Conservation (phyloP, 768 basidiomycete species). For the Suillus ampliporus region DNA sequence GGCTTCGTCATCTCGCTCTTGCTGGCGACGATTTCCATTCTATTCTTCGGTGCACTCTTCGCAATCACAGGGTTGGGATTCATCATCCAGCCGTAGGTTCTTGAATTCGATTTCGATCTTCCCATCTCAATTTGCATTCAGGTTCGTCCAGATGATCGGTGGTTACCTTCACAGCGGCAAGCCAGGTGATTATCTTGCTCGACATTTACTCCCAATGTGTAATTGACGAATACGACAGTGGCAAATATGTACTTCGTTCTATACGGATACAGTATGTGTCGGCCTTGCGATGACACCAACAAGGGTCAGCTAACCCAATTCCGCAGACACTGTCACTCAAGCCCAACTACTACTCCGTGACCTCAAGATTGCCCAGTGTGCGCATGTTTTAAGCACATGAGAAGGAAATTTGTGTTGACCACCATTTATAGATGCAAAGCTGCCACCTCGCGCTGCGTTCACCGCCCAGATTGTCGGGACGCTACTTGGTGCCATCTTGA, state of each 20-base stretch:
- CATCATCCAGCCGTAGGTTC: slow-evolving; percentile 44
- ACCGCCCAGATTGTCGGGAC: slow-evolving; percentile 70
- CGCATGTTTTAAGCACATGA: not conserved
- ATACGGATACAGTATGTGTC: slow-evolving; percentile 46
- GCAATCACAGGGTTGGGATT: slow-evolving; percentile 53
- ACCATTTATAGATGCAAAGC: slow-evolving; percentile 51
- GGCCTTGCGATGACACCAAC: not conserved
- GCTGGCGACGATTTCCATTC: slow-evolving; percentile 49
- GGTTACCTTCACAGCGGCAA: slow-evolving; percentile 41
- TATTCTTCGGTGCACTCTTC: slow-evolving; percentile 51
- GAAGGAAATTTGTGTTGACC: not conserved
- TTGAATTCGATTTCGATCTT: not conserved
- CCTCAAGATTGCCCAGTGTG: slow-evolving; percentile 52
- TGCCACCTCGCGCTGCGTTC: slow-evolving; percentile 72
- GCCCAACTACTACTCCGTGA: slow-evolving; percentile 50
- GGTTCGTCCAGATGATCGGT: slow-evolving; percentile 54
- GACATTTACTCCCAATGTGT: not conserved
- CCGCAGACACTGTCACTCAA: slow-evolving; percentile 50
- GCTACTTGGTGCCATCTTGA: slow-evolving; percentile 46
- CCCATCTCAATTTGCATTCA: slow-evolving; percentile 6
- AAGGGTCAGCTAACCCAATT: not conserved
- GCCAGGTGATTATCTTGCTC: slow-evolving; percentile 6
- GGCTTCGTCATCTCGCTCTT: slow-evolving; percentile 51
- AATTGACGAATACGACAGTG: slow-evolving; percentile 14
- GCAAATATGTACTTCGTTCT: slow-evolving; percentile 48